A percentile compares a stretch with the other conserved stretches of the same genome.
These are phyloP conservation scores for Scleroderma citrinum DNA, from an alignment of 768 basidiomycete genomes.

Conservation along the genomic window DNA sequence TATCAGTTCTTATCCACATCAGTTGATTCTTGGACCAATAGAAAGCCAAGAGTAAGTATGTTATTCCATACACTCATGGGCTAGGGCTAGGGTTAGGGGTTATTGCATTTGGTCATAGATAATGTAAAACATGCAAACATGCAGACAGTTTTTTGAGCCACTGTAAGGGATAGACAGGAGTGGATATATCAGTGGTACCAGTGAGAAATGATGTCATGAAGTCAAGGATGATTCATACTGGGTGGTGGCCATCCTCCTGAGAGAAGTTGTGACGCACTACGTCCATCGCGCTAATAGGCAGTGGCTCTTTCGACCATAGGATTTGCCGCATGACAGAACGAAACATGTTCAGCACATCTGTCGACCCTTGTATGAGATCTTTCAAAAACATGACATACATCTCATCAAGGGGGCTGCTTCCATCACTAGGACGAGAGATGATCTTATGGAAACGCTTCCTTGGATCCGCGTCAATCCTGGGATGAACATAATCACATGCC, in stretches of 20 bases:
- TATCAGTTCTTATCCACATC: too few species aligned
- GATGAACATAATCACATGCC: constrained; percentile 10
- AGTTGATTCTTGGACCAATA: too few species aligned
- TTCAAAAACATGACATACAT: not conserved
- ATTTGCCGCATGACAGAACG: not conserved
- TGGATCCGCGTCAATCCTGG: not conserved
- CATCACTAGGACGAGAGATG: not conserved
- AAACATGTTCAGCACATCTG: not conserved
- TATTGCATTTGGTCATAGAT: too few species aligned
- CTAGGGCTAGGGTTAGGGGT: too few species aligned
- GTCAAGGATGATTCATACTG: not conserved
- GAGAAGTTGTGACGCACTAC: not conserved
- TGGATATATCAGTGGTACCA: not conserved
- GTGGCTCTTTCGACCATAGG: not conserved
- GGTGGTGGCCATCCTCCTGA: not conserved
- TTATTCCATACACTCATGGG: too few species aligned
- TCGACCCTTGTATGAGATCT: too few species aligned
- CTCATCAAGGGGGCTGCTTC: not conserved
- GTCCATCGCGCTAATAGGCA: not conserved
- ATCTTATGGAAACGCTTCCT: not conserved
- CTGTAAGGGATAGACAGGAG: constrained; percentile 12
- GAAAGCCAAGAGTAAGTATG: too few species aligned
- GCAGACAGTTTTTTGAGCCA: too few species aligned
- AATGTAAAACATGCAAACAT: too few species aligned
- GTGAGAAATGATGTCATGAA: constrained; percentile 6